These are phyloP conservation scores for Candida albicans DNA, from an alignment of 1,139 yeast species.

Conservation along the genomic window DNA sequence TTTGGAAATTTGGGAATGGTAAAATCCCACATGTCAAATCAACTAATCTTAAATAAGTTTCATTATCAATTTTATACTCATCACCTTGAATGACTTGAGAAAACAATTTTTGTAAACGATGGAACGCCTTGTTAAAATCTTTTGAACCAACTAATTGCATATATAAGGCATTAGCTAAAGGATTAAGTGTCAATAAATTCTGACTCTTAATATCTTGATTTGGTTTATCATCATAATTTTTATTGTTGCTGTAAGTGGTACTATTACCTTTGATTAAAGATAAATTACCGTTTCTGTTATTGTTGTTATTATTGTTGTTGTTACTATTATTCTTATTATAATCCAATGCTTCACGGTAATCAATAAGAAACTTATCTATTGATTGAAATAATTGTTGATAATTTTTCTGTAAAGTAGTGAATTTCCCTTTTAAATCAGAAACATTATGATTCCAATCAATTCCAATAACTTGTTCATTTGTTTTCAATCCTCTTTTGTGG, in stretches of 20 bases:
- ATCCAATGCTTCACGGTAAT: slow-evolving; percentile 35
- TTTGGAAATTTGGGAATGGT: slow-evolving; percentile 56
- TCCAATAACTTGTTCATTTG: slow-evolving; percentile 31
- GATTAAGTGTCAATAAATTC: slow-evolving; percentile 55
- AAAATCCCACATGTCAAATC: slow-evolving; percentile 60
- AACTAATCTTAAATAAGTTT: slow-evolving; percentile 39
- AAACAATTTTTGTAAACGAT: slow-evolving; percentile 36
- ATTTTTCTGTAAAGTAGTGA: slow-evolving; percentile 25
- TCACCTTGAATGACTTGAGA: slow-evolving; percentile 24
- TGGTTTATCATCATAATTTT: not conserved
- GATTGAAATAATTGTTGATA: slow-evolving; percentile 34
- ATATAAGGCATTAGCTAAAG: slow-evolving; percentile 60
- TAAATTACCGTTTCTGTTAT: slow-evolving; percentile 9
- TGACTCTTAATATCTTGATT: slow-evolving; percentile 7
- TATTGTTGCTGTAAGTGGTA: slow-evolving; percentile 1
- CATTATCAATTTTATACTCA: slow-evolving; percentile 25
- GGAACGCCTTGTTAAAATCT: slow-evolving; percentile 44
- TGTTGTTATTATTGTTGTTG: slow-evolving; percentile 13
- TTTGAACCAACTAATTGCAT: slow-evolving; percentile 51
- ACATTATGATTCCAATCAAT: slow-evolving; percentile 29
- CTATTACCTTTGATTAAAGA: slow-evolving; percentile 10
- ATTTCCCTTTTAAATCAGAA: slow-evolving; percentile 21
- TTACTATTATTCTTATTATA: slow-evolving; percentile 12
- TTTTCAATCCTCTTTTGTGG: slow-evolving; percentile 3
- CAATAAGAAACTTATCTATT: slow-evolving; percentile 44